Conservation (phyloP, 306 rosid species). For the Myrica gale region DNA sequence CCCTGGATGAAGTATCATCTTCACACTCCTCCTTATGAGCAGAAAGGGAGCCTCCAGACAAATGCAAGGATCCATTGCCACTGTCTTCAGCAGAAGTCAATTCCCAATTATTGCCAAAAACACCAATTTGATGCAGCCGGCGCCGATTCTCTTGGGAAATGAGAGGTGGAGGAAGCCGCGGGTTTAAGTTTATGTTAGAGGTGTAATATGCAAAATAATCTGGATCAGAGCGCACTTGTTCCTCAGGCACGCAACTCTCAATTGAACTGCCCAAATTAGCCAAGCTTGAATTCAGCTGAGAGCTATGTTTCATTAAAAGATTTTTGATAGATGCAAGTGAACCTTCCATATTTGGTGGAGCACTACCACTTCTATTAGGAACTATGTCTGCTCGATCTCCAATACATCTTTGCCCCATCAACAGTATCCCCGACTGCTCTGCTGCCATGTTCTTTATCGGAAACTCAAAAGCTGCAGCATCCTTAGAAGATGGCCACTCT, state of each 20-base stretch:
- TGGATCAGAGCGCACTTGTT: slow-evolving; percentile 43
- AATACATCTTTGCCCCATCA: slow-evolving; percentile 28
- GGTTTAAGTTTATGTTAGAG: slow-evolving; percentile 39
- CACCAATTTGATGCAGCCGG: slow-evolving; percentile 35
- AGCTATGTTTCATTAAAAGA: slow-evolving; percentile 42
- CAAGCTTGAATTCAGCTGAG: slow-evolving; percentile 31
- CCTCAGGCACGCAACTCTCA: slow-evolving; percentile 34
- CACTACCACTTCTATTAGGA: slow-evolving; percentile 66
- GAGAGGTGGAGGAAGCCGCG: slow-evolving; percentile 48
- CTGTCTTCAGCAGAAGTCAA: slow-evolving; percentile 42
- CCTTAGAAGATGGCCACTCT: slow-evolving; percentile 47
- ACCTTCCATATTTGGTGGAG: slow-evolving; percentile 74
- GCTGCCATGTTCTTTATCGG: slow-evolving; percentile 32
- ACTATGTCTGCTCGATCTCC: slow-evolving; percentile 25
- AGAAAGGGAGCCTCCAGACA: slow-evolving; percentile 43
- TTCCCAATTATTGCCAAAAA: slow-evolving; percentile 34
- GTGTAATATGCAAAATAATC: slow-evolving; percentile 34
- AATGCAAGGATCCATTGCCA: slow-evolving; percentile 29
- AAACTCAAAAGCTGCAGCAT: slow-evolving; percentile 40
- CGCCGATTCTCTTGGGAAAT: slow-evolving; percentile 44
- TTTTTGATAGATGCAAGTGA: slow-evolving; percentile 47
- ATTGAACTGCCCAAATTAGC: slow-evolving; percentile 29
- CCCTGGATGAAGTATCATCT: slow-evolving; percentile 36
- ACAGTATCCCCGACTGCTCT: slow-evolving; percentile 42
- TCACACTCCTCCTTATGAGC: slow-evolving; percentile 42